Evolutionary conservation across 192 early-diverging fungal genomes (phyloP).

Genomic region (Geosiphon pyriformis): DNA sequence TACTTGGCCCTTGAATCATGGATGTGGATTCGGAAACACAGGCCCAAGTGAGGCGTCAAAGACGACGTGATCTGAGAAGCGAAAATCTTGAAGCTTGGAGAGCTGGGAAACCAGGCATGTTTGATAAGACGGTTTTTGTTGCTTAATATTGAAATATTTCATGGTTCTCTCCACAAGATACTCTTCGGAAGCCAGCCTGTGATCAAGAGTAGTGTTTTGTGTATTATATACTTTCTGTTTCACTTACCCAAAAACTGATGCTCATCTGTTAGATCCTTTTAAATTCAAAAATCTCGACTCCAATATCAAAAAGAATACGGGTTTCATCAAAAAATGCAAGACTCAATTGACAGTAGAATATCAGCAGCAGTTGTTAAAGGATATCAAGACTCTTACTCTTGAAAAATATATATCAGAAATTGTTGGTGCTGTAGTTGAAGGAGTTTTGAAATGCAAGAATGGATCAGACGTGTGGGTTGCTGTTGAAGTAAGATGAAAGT

Average conservation of each 20-base stretch:
- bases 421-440: conserved; percentile 76
- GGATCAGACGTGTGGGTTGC: conserved; percentile 72
- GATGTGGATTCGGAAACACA: neutral
- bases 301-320: conserved; percentile 96
- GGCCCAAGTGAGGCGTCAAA: neutral
- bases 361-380: conserved; percentile 64
- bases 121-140: neutral
- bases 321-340: conserved; percentile 92
- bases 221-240: too few species aligned
- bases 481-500: conserved; percentile 55
- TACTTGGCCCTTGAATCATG: too few species aligned
- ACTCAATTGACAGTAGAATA: conserved; percentile 62
- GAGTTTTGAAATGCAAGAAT: conserved; percentile 60
- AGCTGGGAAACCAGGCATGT: conserved; percentile 17
- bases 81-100: conserved; percentile 12
- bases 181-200: too few species aligned
- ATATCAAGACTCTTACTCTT: conserved; percentile 80
- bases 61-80: conserved; percentile 17
- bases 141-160: neutral
- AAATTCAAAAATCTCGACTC: conserved; percentile 72
- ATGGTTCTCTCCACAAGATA: too few species aligned
- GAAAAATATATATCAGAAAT: conserved; percentile 97
- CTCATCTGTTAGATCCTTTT: conserved; percentile 29
- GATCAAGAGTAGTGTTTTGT: too few species aligned
- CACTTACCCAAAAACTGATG: neutral